Percentiles rank a stretch among this genome's conserved stretches.
Conservation (phyloP, 371 early-diverging fungal species). For the Thermomucor indicae-seudaticae region DNA sequence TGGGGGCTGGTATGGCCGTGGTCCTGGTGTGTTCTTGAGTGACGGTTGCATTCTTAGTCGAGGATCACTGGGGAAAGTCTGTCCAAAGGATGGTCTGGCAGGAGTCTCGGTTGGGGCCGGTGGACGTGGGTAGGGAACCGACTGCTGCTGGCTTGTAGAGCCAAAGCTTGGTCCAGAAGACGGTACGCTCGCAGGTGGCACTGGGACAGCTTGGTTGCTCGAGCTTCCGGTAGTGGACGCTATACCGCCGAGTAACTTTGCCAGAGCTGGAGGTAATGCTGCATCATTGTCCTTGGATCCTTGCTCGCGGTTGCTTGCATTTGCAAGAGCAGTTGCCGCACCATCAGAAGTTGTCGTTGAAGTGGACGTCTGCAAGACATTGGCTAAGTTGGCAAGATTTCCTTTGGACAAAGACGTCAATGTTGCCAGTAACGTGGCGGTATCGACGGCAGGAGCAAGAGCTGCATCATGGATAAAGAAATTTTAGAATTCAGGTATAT, state of each 20-base stretch:
- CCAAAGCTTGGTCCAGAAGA: not conserved
- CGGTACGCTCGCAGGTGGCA: not conserved
- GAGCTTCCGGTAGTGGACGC: slow-evolving; percentile 9
- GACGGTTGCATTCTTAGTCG: not conserved
- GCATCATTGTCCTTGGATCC: not conserved
- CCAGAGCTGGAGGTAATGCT: slow-evolving; percentile 34
- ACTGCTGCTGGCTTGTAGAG: not conserved
- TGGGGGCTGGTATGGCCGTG: not conserved
- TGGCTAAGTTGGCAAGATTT: slow-evolving; percentile 16
- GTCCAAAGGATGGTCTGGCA: not conserved
- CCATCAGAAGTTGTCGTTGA: slow-evolving; percentile 3
- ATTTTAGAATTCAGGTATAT: not conserved
- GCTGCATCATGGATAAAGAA: not conserved
- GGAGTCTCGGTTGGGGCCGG: not conserved
- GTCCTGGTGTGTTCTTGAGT: not conserved
- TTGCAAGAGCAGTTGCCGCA: too few relatives aligned
- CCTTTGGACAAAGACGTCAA: slow-evolving; percentile 27
- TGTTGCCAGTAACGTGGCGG: slow-evolving; percentile 26
- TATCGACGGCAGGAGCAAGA: slow-evolving; percentile 20
- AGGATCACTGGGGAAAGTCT: slow-evolving; percentile 1
- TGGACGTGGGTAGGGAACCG: not conserved
- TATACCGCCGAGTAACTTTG: slow-evolving; percentile 26
- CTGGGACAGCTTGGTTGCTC: slow-evolving; percentile 4
- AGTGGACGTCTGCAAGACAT: slow-evolving; percentile 15
- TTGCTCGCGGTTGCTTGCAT: too few relatives aligned